Base-by-base conservation (phyloP, 805 yeast genomes). In the Ogataea zsoltii region DNA sequence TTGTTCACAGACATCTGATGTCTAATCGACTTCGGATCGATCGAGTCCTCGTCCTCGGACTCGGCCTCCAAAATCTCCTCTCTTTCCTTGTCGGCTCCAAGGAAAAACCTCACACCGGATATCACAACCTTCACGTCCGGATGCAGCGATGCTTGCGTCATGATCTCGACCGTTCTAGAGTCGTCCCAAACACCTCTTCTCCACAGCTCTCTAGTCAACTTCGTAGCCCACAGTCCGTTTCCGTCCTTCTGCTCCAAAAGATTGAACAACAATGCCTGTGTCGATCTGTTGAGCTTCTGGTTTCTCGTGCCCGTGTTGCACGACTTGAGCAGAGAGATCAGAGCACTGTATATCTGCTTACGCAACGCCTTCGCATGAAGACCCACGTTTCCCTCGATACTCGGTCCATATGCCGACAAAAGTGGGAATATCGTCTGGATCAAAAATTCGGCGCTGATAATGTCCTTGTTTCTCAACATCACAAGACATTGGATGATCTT, bases 151-250 rank as follows among this genome's bases (percentile, higher is more conserved):
- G 98, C 97, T 57, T 89, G 94, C 1, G 96, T 85, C 98, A 94
- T 91, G 60, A 94, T 82, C 67, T 94, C 99, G n/a, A 94, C 96
- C 0, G 98, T 85, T 58, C 97, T 76, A 0, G 96, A 79, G 65
- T 94, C 99, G 65, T 90, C 97, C 99, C 99, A 94, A 47, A 94
- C 87, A 61, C 96, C 96, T 63, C 98, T 79, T 71, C 96, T 80
- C 99, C 99, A 94, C 41, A 94, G 72, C 66, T 94, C 98, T 62
- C 98, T 79, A 4, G 97, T 90, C 46, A 94, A 71, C 60, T 89
- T 91, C 2, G 97, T 88, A 7, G 98, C 97, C 97, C 98, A 94
- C 18, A 94, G 70, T 30, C 97, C 97, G 35, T 74, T 60, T 33
- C 88, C 77, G 54, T 82, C 87, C 48, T 86, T 81, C 63, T 87